phyloP scores from a whole-genome alignment of 352 stramenopile species.

The Phytophthora foliorum region DNA sequence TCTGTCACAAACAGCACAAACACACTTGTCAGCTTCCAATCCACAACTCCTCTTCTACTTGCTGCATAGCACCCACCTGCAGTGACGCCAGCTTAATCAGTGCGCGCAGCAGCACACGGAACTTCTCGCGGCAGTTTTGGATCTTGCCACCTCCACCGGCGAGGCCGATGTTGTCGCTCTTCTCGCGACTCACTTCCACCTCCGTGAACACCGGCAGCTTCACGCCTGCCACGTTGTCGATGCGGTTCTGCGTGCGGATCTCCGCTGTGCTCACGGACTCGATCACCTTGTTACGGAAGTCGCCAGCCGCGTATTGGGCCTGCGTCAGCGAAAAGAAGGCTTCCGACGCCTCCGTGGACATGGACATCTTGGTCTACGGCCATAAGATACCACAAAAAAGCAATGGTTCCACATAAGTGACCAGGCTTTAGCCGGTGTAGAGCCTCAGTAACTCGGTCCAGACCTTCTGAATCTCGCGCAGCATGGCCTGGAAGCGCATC shows the following conservation, averaged over 20 bases:
- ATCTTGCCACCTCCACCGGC: slow-evolving; percentile 98
- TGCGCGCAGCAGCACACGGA: slow-evolving; percentile 81
- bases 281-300: slow-evolving; percentile 98
- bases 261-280: slow-evolving; percentile 96
- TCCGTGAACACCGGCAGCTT: slow-evolving; percentile 99
- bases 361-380: slow-evolving; percentile 91
- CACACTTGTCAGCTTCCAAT: slow-evolving; percentile 41
- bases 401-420: neutral
- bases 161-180: slow-evolving; percentile 96
- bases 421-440: neutral
- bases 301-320: slow-evolving; percentile 98
- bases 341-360: slow-evolving; percentile 90
- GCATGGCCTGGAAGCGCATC: slow-evolving; percentile 93
- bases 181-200: slow-evolving; percentile 95
- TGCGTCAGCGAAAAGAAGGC: slow-evolving; percentile 99
- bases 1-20: slow-evolving; percentile 74
- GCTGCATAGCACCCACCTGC: slow-evolving; percentile 41
- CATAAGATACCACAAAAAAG: too few species aligned
- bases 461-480: slow-evolving; percentile 90
- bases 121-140: slow-evolving; percentile 93
- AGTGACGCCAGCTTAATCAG: slow-evolving; percentile 92
- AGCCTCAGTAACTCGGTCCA: neutral
- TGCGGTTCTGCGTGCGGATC: slow-evolving; percentile 96
- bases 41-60: neutral
- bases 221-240: slow-evolving; percentile 99